Percentiles rank a stretch among this genome's conserved stretches.
Conservation (phyloP, 2,329 filamentous ascomycete genomes). For the Metarhizium robertsii region DNA sequence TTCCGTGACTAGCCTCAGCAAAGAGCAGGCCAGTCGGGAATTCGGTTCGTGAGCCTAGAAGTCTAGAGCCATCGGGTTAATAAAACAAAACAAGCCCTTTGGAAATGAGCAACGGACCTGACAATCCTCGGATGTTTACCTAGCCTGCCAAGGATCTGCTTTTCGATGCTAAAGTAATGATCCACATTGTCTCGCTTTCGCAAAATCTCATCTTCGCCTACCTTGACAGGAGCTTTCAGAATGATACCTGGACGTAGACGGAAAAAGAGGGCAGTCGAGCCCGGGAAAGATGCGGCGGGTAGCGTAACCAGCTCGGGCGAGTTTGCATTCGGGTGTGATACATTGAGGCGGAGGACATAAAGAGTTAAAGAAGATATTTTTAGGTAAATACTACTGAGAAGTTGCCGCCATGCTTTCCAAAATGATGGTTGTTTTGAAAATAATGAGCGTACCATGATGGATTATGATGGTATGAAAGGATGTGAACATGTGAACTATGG, state of each 20-base stretch:
- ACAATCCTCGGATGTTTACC: conserved; percentile 7
- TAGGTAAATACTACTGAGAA: background rate
- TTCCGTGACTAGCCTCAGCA: conserved; percentile 11
- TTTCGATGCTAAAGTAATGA: conserved; percentile 5
- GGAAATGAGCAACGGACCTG: conserved; percentile 1
- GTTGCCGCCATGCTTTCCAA: background rate
- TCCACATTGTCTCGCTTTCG: conserved; percentile 3
- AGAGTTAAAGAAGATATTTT: background rate
- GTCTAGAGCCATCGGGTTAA: background rate
- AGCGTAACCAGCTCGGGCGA: conserved; percentile 5
- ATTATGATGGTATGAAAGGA: background rate
- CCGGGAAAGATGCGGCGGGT: conserved; percentile 5
- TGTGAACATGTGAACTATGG: background rate
- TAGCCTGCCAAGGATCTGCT: conserved; percentile 7
- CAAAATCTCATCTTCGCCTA: conserved; percentile 3
- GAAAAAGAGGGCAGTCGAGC: conserved; percentile 10
- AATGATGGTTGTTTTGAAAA: background rate
- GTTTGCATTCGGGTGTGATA: background rate
- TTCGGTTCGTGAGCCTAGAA: background rate
- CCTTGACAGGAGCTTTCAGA: conserved; percentile 7
- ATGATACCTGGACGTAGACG: conserved; percentile 5
- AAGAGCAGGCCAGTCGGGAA: conserved; percentile 8
- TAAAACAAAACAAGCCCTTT: background rate
- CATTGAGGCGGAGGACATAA: background rate
- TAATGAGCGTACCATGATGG: background rate